phyloP scores from a whole-genome alignment of 352 stramenopile genomes.

The Globisporangium canariense region DNA sequence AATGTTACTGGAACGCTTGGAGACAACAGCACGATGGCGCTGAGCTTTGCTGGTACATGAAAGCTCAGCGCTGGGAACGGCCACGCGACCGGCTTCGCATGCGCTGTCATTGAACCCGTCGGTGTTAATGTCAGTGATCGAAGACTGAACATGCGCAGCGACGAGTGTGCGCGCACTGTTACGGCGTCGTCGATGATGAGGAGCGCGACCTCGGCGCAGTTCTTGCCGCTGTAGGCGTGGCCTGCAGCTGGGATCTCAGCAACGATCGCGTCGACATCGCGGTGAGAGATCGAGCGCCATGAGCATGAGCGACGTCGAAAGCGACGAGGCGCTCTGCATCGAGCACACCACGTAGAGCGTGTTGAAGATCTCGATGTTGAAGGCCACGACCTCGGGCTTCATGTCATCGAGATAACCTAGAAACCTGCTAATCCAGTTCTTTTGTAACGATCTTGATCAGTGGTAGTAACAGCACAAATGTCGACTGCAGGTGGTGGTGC shows the following conservation, averaged over 20 bases:
- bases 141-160: slow-evolving; percentile 1
- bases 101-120: background rate
- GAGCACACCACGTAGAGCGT: slow-evolving; percentile 20
- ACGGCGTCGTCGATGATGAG: slow-evolving; percentile 12
- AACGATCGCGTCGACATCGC: background rate
- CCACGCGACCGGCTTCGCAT: background rate
- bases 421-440: slow-evolving; percentile 27
- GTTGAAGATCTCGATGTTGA: too few species aligned
- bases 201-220: slow-evolving; percentile 5
- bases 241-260: background rate
- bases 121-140: background rate
- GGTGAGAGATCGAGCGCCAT: slow-evolving; percentile 5
- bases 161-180: background rate
- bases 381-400: slow-evolving; percentile 17
- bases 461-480: slow-evolving; percentile 33
- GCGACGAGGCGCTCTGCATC: slow-evolving; percentile 23
- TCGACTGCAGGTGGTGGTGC: slow-evolving; percentile 18
- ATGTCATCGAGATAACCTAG: slow-evolving; percentile 21
- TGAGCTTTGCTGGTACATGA: background rate
- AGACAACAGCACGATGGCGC: background rate
- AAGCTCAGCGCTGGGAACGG: background rate
- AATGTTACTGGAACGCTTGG: background rate
- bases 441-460: slow-evolving; percentile 41
- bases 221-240: slow-evolving; percentile 5
- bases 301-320: slow-evolving; percentile 13